Conservation (phyloP, 441 rosid genomes). For the Eutrema salsugineum region DNA sequence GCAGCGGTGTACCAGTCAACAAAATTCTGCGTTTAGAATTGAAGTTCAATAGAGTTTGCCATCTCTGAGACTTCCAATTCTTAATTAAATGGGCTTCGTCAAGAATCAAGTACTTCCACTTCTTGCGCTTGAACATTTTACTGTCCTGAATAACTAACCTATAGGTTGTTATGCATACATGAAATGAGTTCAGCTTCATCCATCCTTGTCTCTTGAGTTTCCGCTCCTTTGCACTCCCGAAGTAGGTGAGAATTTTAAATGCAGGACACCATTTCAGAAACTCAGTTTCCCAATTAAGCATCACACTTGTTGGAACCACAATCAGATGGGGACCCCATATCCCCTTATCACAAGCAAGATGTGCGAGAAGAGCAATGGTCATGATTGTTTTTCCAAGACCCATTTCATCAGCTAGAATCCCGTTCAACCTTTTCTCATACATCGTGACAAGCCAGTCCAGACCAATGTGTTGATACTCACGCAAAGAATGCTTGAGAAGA, state of each 20-base stretch:
- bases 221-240: constrained; percentile 99
- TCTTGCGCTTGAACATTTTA: constrained; percentile 98
- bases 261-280: constrained; percentile 99
- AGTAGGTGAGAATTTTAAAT: constrained; percentile 96
- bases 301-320: constrained; percentile 99
- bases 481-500: constrained; percentile 95
- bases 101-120: constrained; percentile 98
- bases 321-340: constrained; percentile 99
- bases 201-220: constrained; percentile 98
- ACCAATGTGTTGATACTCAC: constrained; percentile 99
- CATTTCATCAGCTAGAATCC: constrained; percentile 99
- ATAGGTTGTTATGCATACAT: constrained; percentile 97
- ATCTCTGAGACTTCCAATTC: constrained; percentile 99
- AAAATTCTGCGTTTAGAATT: constrained; percentile 97
- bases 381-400: constrained; percentile 99
- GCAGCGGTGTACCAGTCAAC: constrained; percentile 97
- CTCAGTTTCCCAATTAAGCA: constrained; percentile 99
- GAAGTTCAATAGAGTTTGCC: constrained; percentile 99
- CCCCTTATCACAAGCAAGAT: constrained; percentile 98
- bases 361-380: constrained; percentile 99
- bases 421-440: constrained; percentile 98
- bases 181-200: constrained; percentile 97
- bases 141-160: constrained; percentile 97
- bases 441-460: constrained; percentile 99
- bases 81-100: constrained; percentile 99